phyloP scores from a whole-genome alignment of 805 yeast species.

The Lipomyces mesembrius region DNA sequence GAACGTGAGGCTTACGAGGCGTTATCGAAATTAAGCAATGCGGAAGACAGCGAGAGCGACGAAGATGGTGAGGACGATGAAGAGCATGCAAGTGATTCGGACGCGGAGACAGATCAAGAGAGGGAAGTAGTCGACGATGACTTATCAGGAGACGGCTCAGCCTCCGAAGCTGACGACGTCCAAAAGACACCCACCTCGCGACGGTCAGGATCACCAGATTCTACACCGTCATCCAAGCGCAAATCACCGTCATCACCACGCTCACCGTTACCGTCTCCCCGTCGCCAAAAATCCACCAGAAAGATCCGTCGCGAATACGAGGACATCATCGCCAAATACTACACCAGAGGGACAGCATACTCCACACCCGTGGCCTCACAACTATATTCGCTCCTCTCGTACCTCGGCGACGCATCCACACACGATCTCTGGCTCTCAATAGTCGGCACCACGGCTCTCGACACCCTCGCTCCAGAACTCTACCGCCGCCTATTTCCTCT shows the following conservation, averaged over 20 bases:
- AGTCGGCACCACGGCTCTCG: conserved; percentile 84
- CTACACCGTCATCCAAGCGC: conserved; percentile 39
- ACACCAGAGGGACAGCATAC: conserved; percentile 79
- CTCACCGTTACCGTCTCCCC: conserved; percentile 34
- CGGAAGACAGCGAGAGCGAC: conserved; percentile 46
- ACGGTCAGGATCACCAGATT: conserved; percentile 1
- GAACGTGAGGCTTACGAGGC: conserved; percentile 66
- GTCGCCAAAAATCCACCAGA: conserved; percentile 46
- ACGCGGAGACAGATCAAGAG: conserved; percentile 41
- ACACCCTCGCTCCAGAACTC: conserved; percentile 68
- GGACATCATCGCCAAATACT: conserved; percentile 69
- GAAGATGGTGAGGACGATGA: conserved; percentile 45
- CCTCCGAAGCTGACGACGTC: conserved; percentile 34
- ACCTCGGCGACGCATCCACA: conserved; percentile 78
- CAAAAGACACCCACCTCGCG: conserved; percentile 1
- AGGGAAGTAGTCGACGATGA: conserved; percentile 25
- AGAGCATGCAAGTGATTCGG: conserved; percentile 27
- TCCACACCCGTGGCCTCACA: conserved; percentile 77
- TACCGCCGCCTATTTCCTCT: conserved; percentile 75
- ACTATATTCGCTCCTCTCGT: conserved; percentile 75
- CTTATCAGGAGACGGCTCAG: conserved; percentile 36
- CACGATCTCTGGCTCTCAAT: conserved; percentile 82
- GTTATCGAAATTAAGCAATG: conserved; percentile 47
- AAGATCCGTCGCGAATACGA: conserved; percentile 52
- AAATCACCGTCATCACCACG: conserved; percentile 41